These are phyloP conservation scores for Pluteus cervinus DNA, from an alignment of 768 basidiomycete genomes.

Conservation along the genomic window DNA sequence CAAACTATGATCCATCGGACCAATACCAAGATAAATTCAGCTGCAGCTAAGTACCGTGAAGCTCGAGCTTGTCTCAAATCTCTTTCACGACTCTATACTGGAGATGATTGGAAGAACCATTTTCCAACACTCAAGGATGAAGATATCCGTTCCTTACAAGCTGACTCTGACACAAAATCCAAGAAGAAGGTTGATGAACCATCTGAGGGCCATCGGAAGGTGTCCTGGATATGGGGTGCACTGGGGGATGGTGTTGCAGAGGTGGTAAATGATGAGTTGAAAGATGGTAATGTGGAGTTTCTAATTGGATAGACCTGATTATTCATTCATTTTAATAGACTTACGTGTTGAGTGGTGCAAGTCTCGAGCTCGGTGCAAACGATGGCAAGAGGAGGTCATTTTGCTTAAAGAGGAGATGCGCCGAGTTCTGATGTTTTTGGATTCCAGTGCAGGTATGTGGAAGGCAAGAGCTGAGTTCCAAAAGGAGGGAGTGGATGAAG, in stretches of 20 bases:
- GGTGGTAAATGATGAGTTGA: constrained; percentile 6
- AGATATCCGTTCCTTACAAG: constrained; percentile 8
- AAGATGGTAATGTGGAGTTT: constrained; percentile 10
- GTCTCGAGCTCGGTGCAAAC: constrained; percentile 10
- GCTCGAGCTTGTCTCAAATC: not conserved
- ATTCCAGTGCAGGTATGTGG: constrained; percentile 14
- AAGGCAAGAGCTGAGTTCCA: too few relatives aligned
- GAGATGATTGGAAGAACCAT: constrained; percentile 1
- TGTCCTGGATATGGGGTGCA: constrained; percentile 15
- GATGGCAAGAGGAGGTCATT: constrained; percentile 17
- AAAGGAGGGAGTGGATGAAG: constrained; percentile 2
- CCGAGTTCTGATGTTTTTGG: constrained; percentile 8
- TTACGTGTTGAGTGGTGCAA: constrained; percentile 19
- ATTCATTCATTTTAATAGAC: too few relatives aligned
- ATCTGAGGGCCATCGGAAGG: constrained; percentile 6
- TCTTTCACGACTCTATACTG: not conserved
- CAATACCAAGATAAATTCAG: not conserved
- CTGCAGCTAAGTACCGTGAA: not conserved
- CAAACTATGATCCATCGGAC: not conserved
- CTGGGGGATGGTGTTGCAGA: constrained; percentile 5
- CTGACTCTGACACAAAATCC: not conserved
- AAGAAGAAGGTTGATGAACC: too few relatives aligned
- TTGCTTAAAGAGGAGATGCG: constrained; percentile 19
- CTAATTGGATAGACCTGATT: too few relatives aligned
- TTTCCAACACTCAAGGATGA: constrained; percentile 5